Evolutionary conservation across 768 basidiomycete genomes (phyloP).

Genomic region (Pholiota microspora): DNA sequence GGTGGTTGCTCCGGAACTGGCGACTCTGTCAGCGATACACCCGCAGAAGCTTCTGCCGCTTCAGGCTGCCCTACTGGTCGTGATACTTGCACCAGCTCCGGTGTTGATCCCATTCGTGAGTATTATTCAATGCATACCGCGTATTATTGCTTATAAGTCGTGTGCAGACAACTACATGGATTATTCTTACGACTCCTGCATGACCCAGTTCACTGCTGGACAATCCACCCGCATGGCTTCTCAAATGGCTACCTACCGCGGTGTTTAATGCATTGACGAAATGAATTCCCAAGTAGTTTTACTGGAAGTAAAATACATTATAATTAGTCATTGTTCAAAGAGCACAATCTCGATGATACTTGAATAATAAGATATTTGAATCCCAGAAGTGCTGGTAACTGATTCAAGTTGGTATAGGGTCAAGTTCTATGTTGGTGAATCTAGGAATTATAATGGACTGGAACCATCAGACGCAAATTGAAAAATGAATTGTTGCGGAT

Average conservation of each 20-base stretch:
- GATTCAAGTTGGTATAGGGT: no score
- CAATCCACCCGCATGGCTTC: conserved; percentile 38
- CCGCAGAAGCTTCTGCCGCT: conserved; percentile 41
- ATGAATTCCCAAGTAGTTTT: no score
- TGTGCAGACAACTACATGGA: conserved; percentile 50
- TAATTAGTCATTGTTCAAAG: no score
- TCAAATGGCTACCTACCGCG: conserved; percentile 45
- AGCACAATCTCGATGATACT: no score
- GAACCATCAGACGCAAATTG: no score
- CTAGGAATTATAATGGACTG: no score
- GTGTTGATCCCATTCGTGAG: conserved; percentile 44
- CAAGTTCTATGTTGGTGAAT: no score
- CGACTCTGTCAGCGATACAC: conserved; percentile 45
- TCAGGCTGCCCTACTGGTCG: conserved; percentile 38
- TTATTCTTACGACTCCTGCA: conserved; percentile 49
- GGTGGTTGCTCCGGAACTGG: conserved; percentile 41
- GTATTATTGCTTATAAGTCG: background rate
- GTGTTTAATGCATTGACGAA: conserved; percentile 17
- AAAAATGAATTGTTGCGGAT: no score
- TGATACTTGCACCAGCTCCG: conserved; percentile 35
- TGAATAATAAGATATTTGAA: no score
- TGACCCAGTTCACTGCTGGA: conserved; percentile 45
- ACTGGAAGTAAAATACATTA: no score
- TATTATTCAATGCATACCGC: conserved; percentile 2
- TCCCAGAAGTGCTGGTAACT: no score